Evolutionary conservation across 441 rosid genomes (phyloP), one percentile per base, ranked within the genome.

Genomic region (Biscutella laevigata): DNA sequence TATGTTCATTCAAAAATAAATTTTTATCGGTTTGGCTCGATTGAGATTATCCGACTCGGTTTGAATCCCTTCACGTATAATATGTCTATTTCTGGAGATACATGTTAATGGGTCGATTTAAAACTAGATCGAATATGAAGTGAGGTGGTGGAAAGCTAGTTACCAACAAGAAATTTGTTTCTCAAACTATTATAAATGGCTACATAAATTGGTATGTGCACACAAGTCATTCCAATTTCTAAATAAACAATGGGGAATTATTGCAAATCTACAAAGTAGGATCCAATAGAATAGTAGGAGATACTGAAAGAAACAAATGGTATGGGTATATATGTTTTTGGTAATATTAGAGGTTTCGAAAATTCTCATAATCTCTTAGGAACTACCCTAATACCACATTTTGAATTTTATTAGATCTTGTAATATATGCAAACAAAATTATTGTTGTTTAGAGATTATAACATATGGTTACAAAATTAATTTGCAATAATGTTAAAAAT

Each of bases 321-420:
- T 53, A 44, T 47, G 25, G 61, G 28, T 44, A 36, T 36, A 29
- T 45, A 15, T 45, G 55, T 21, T 28, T 53, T 20, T 62, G 48
- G 67, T 53, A 53, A 37, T 54, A 47, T 47, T n/a, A n/a, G 57
- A 63, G 42, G 57, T 55, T 62, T 54, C 29, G 2, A 30, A 54
- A 54, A 46, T 54, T 39, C 61, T 38, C 46, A 47, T 63, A 40
- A 29, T 46, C 38, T n/a, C n/a, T n/a, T n/a, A 37, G 56, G 56
- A 54, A 63, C 43, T 63, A 63, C n/a, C 62, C 43, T 54, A 38
- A 54, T 27, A 22, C 36, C 22, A 25, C 11, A 24, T 19, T 26
- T 62, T 28, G 2, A 44, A 53, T 34, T 44, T 30, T 27, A 13
- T 16, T 38, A 38, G 4, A 39, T 17, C 47, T 38, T 61, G 43